Percentiles rank a stretch among this genome's conserved stretches.
Evolutionary conservation across 2,329 filamentous ascomycete genomes (phyloP).

Genomic region (Stemphylium lycopersici): DNA sequence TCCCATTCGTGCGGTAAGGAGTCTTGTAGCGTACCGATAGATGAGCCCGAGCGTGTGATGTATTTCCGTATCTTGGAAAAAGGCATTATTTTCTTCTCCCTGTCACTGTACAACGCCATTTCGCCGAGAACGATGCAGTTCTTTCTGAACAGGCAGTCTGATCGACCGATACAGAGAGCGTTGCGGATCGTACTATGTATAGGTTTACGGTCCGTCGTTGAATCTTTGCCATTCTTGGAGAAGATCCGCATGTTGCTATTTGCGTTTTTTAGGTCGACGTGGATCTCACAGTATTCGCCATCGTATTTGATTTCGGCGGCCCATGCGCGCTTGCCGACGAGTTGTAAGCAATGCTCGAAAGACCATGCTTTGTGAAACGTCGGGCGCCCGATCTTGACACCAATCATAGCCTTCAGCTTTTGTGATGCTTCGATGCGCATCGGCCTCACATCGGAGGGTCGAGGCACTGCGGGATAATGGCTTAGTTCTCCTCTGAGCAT

Average conservation of each 20-base stretch:
- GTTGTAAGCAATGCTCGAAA: slow-evolving; percentile 74
- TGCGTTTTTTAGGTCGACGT: slow-evolving; percentile 70
- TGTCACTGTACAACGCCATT: slow-evolving; percentile 76
- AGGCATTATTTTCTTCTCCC: slow-evolving; percentile 67
- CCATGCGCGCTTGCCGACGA: slow-evolving; percentile 66
- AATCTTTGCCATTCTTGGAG: slow-evolving; percentile 91
- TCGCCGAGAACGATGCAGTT: slow-evolving; percentile 85
- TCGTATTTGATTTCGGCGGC: slow-evolving; percentile 84
- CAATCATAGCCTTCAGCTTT: slow-evolving; percentile 48
- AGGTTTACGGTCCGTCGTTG: slow-evolving; percentile 70
- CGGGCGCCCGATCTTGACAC: slow-evolving; percentile 55
- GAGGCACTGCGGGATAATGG: slow-evolving; percentile 47
- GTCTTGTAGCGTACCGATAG: slow-evolving; percentile 71
- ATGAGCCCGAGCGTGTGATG: slow-evolving; percentile 72
- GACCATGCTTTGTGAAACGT: slow-evolving; percentile 54
- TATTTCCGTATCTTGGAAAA: slow-evolving; percentile 87
- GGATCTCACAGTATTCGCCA: slow-evolving; percentile 86
- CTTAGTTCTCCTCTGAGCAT: slow-evolving; percentile 57
- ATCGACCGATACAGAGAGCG: slow-evolving; percentile 66
- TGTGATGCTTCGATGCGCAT: slow-evolving; percentile 49
- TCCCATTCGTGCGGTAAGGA: slow-evolving; percentile 64
- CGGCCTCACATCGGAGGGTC: slow-evolving; percentile 34
- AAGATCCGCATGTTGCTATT: slow-evolving; percentile 74
- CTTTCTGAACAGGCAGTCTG: slow-evolving; percentile 64
- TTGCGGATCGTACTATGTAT: slow-evolving; percentile 69